Conservation (phyloP, 805 yeast genomes). For the Starmerella powellii region DNA sequence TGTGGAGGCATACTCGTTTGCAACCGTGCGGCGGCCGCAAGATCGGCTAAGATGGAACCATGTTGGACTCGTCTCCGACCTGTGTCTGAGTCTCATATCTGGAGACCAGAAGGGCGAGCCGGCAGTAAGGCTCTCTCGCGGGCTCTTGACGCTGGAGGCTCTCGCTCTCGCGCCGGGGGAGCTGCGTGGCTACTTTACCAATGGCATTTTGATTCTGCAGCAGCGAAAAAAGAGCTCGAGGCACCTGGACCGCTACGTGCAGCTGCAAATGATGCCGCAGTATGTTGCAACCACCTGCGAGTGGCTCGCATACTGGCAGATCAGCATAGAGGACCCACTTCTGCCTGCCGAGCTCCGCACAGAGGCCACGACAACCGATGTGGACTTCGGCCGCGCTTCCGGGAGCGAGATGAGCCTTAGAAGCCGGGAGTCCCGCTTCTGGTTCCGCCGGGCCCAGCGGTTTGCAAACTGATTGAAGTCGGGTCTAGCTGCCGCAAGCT, state of each 20-base stretch:
- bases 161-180: constrained; percentile 1
- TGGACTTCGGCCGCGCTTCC: not conserved
- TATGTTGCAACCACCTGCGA: constrained; percentile 3
- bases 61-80: constrained; percentile 12
- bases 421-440: constrained; percentile 8
- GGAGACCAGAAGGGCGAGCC: constrained; percentile 3
- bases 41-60: constrained; percentile 10
- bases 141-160: constrained; percentile 1
- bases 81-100: constrained; percentile 12
- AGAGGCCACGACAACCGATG: not conserved
- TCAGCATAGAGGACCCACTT: constrained; percentile 1
- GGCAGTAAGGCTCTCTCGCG: constrained; percentile 5
- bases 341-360: not conserved
- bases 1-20: constrained; percentile 8
- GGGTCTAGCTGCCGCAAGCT: no score
- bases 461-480: no score
- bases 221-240: not conserved
- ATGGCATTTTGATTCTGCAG: constrained; percentile 3
- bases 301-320: constrained; percentile 9
- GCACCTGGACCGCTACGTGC: not conserved
- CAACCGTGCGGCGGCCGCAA: not conserved
- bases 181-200: constrained; percentile 1
- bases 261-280: constrained; percentile 8
- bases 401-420: not conserved
- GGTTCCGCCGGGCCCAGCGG: constrained; percentile 1